phyloP scores from a whole-genome alignment of 441 rosid genomes.

The Pelargonium cotyledonis region DNA sequence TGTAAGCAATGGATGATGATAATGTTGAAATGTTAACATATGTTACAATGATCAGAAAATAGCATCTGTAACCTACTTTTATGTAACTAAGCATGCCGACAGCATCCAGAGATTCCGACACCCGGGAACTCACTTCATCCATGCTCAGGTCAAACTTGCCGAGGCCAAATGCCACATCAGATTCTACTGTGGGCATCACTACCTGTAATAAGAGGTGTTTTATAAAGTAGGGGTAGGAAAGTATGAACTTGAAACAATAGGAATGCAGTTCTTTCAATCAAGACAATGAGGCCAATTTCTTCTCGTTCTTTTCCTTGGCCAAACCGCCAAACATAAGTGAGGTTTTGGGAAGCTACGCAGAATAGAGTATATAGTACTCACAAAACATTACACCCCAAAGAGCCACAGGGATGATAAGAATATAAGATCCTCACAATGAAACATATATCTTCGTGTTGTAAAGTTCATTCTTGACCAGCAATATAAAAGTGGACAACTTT shows the following conservation, averaged over 20 bases:
- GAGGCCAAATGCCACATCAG: conserved; percentile 93
- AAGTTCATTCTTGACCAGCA: no score
- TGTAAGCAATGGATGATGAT: conserved; percentile 2
- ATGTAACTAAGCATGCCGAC: conserved; percentile 69
- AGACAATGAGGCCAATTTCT: no score
- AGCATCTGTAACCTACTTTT: conserved; percentile 38
- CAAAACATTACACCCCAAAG: no score
- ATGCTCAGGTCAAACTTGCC: conserved; percentile 58
- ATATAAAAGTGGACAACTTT: no score
- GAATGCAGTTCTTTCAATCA: no score
- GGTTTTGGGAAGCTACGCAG: no score
- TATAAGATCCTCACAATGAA: no score
- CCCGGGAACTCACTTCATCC: conserved; percentile 60
- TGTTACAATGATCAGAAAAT: not conserved
- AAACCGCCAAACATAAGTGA: no score
- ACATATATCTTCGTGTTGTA: no score
- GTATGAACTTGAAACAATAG: not conserved
- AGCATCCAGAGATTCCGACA: conserved; percentile 61
- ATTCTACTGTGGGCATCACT: conserved; percentile 95
- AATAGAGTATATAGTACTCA: no score
- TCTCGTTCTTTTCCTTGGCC: no score
- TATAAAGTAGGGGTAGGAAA: not conserved
- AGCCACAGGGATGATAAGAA: no score
- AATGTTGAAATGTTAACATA: not conserved
- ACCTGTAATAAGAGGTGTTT: conserved; percentile 40